These are phyloP conservation scores for Tremella mesenterica DNA, from an alignment of 768 basidiomycete species.

Conservation along the genomic window DNA sequence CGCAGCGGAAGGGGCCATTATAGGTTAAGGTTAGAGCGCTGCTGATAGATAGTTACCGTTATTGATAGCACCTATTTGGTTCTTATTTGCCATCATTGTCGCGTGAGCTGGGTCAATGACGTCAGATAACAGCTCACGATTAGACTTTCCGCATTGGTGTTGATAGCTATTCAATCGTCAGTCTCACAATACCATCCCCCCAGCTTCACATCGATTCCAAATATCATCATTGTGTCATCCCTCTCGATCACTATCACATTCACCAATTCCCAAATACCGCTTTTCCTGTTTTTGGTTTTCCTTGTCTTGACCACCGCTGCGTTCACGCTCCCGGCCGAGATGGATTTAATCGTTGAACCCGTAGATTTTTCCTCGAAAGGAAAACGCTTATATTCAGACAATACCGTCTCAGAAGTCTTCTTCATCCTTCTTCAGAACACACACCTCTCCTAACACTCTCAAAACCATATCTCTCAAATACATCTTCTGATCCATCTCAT, in stretches of 20 bases:
- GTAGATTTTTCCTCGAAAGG: neutral
- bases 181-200: neutral
- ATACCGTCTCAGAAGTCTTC: neutral
- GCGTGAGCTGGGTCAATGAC: neutral
- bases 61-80: neutral
- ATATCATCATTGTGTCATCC: too few relatives aligned
- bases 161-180: neutral
- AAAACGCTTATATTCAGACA: neutral
- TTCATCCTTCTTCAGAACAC: neutral
- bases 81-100: neutral
- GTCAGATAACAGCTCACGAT: neutral
- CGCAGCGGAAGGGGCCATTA: too few relatives aligned
- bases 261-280: too few relatives aligned
- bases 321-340: too few relatives aligned
- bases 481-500: neutral
- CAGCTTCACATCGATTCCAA: too few relatives aligned
- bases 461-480: neutral
- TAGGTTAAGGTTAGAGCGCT: too few relatives aligned
- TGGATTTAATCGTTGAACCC: too few relatives aligned
- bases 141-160: neutral
- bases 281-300: too few relatives aligned
- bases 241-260: too few relatives aligned
- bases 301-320: too few relatives aligned
- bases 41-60: neutral
- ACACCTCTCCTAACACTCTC: neutral